These are phyloP conservation scores for Hepatocystis sp. DNA, from an alignment of 169 alveolate genomes.

Conservation along the genomic window DNA sequence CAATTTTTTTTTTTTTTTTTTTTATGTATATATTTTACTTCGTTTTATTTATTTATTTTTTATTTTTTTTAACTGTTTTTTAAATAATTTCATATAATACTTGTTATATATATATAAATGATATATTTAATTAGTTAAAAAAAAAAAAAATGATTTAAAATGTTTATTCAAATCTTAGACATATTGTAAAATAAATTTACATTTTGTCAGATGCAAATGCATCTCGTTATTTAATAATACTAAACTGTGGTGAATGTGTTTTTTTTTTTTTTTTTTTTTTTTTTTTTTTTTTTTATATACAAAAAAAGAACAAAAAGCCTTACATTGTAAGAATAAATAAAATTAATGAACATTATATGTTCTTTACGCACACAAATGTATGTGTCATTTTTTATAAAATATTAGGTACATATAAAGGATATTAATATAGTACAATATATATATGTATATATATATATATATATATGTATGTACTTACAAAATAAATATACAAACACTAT, in stretches of 20 bases:
- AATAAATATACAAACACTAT: too few relatives aligned
- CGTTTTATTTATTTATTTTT: conserved; percentile 15
- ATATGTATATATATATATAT: conserved; percentile 2
- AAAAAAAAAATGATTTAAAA: conserved; percentile 34
- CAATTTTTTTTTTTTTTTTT: conserved; percentile 21
- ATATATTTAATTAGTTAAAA: conserved; percentile 19
- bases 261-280: too few relatives aligned
- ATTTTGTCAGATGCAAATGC: conserved; percentile 60
- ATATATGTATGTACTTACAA: not conserved
- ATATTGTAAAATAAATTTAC: conserved; percentile 30
- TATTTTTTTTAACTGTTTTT: conserved; percentile 35
- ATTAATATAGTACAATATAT: conserved; percentile 12
- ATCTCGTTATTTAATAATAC: conserved; percentile 28
- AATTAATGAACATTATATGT: not conserved
- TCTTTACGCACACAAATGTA: not conserved
- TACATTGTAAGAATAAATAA: too few relatives aligned
- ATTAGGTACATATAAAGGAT: conserved; percentile 7
- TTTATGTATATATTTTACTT: conserved; percentile 12
- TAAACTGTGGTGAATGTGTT: conserved; percentile 10
- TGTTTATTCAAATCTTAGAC: conserved; percentile 52
- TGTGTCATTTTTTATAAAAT: conserved; percentile 5
- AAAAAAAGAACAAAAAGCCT: conserved; percentile 8
- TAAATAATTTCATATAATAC: conserved; percentile 13
- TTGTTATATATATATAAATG: conserved; percentile 16
- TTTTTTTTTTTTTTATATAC: conserved; percentile 30